Conservation (phyloP, 495 filamentous ascomycete species). For the Trypethelium eluteriae region DNA sequence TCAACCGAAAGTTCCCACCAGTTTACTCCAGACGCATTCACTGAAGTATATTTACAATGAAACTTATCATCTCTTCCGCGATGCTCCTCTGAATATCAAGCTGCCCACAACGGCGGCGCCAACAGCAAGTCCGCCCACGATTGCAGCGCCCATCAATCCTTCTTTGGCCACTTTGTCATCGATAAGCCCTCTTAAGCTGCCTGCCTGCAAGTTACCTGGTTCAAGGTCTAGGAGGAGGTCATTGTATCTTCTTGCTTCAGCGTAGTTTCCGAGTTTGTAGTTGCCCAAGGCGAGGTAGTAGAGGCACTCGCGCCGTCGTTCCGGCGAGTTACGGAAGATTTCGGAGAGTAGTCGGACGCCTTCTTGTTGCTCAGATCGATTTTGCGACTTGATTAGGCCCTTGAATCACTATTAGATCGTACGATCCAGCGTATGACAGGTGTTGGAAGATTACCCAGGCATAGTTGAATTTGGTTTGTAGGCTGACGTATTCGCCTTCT, state of each 20-base stretch:
- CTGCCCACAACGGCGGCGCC: slow-evolving; percentile 89
- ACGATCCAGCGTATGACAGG: not conserved
- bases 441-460: slow-evolving; percentile 66
- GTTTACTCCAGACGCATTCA: not conserved
- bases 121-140: slow-evolving; percentile 86
- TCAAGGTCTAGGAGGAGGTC: slow-evolving; percentile 84
- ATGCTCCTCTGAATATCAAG: slow-evolving; percentile 63
- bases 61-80: slow-evolving; percentile 39
- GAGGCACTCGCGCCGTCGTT: slow-evolving; percentile 90
- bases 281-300: slow-evolving; percentile 96
- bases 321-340: slow-evolving; percentile 86
- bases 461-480: slow-evolving; percentile 99
- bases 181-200: slow-evolving; percentile 74
- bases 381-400: slow-evolving; percentile 89
- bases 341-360: slow-evolving; percentile 91
- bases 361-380: slow-evolving; percentile 81
- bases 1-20: too few relatives aligned
- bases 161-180: slow-evolving; percentile 95
- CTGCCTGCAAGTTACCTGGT: slow-evolving; percentile 79
- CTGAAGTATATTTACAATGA: not conserved
- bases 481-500: slow-evolving; percentile 89
- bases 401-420: slow-evolving; percentile 29
- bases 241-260: slow-evolving; percentile 87
- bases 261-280: slow-evolving; percentile 97
- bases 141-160: slow-evolving; percentile 90